These are phyloP conservation scores for Colletotrichum navitas DNA, from an alignment of 2,329 filamentous ascomycete species.

Conservation along the genomic window DNA sequence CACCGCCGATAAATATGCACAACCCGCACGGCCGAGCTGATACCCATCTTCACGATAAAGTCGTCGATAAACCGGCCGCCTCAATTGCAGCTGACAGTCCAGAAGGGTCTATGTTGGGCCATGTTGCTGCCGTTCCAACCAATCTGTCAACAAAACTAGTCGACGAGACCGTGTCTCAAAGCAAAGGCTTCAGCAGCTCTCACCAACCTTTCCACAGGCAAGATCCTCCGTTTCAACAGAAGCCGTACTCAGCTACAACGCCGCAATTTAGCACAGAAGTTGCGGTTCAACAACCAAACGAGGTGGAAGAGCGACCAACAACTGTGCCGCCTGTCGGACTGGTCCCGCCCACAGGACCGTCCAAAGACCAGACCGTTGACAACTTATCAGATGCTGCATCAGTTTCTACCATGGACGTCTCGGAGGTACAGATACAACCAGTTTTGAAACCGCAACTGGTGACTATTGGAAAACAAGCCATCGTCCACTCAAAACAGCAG, in stretches of 20 bases:
- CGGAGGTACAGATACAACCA: conserved; percentile 44
- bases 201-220: neutral
- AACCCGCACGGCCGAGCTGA: no score
- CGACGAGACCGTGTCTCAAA: neutral
- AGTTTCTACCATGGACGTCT: conserved; percentile 45
- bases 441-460: conserved; percentile 44
- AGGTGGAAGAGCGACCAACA: neutral
- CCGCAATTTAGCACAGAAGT: neutral
- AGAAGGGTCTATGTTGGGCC: no score
- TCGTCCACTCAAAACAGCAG: neutral
- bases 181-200: neutral
- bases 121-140: neutral
- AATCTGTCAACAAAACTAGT: neutral
- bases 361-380: conserved; percentile 9
- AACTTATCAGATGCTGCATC: conserved; percentile 43
- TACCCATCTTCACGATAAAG: neutral
- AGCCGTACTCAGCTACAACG: neutral
- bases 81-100: neutral
- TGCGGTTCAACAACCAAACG: neutral
- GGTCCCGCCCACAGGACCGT: neutral
- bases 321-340: neutral
- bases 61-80: neutral
- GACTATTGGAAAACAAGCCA: conserved; percentile 21
- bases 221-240: neutral
- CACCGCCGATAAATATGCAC: neutral